These are phyloP conservation scores for Logfia minima DNA, from an alignment of 129 eudicot genomes.

Conservation along the genomic window DNA sequence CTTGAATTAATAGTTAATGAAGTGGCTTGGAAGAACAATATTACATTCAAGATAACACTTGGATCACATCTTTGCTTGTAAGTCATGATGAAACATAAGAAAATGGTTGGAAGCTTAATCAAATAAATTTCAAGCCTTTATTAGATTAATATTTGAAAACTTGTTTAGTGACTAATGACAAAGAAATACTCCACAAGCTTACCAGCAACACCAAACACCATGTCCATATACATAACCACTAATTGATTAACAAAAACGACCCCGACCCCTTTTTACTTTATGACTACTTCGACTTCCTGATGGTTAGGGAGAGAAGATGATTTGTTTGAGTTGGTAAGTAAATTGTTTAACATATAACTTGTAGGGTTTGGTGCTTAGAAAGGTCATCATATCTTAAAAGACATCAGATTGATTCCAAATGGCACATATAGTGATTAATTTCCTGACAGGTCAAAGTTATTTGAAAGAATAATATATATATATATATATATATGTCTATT, in stretches of 20 bases:
- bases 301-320: conserved; percentile 24
- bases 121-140: conserved; percentile 21
- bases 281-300: conserved; percentile 18
- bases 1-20: conserved; percentile 31
- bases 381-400: conserved; percentile 6
- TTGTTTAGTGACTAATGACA: conserved; percentile 27
- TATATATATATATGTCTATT: too few species aligned
- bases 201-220: conserved; percentile 45
- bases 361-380: conserved; percentile 18
- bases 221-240: conserved; percentile 22
- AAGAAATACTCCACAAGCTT: conserved; percentile 32
- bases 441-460: background rate
- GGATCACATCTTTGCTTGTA: conserved; percentile 63
- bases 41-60: conserved; percentile 25
- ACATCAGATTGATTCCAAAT: conserved; percentile 1
- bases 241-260: conserved; percentile 10
- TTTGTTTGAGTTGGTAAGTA: conserved; percentile 28
- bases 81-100: conserved; percentile 44
- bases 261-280: background rate
- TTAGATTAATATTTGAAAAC: conserved; percentile 27
- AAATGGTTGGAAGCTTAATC: conserved; percentile 11
- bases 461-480: too few species aligned
- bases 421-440: conserved; percentile 2
- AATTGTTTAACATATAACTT: conserved; percentile 2
- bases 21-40: conserved; percentile 79